A percentile compares a stretch with the other conserved stretches of the same genome.
Evolutionary conservation across 192 early-diverging fungal species (phyloP).

Genomic region (Backusella sp.): DNA sequence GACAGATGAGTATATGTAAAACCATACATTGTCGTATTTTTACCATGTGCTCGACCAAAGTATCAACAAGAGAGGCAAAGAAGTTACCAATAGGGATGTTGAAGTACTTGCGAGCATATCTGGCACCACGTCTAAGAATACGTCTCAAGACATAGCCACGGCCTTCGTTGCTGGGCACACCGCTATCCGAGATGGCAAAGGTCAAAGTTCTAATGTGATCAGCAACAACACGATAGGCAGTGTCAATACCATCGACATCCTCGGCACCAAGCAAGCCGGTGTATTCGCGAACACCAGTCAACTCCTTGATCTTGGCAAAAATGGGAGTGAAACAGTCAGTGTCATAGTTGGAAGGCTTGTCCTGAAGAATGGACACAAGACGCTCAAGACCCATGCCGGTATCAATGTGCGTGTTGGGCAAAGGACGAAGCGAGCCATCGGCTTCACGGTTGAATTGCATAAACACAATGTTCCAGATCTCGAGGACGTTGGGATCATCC

Average conservation of each 20-base stretch:
- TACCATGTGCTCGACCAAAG: conserved; percentile 88
- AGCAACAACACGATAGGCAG: conserved; percentile 97
- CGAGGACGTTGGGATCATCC: conserved; percentile 97
- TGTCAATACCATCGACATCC: conserved; percentile 94
- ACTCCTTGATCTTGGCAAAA: conserved; percentile 79
- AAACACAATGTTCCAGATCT: conserved; percentile 99
- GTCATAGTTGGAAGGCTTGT: conserved; percentile 97
- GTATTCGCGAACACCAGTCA: conserved; percentile 86
- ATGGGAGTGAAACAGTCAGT: conserved; percentile 89
- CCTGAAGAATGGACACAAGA: conserved; percentile 90
- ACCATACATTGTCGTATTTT: conserved; percentile 2
- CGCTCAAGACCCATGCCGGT: conserved; percentile 98
- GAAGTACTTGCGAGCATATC: conserved; percentile 93
- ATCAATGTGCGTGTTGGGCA: conserved; percentile 98
- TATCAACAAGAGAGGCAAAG: conserved; percentile 93
- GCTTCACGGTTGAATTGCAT: conserved; percentile 98
- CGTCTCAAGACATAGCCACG: conserved; percentile 97
- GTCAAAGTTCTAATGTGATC: conserved; percentile 97
- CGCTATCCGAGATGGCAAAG: conserved; percentile 95
- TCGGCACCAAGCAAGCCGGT: conserved; percentile 84
- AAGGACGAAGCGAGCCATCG: conserved; percentile 78
- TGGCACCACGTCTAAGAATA: conserved; percentile 91
- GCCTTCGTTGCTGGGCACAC: conserved; percentile 96
- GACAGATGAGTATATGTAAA: conserved; percentile 5
- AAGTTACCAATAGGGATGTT: conserved; percentile 87